Base-by-base conservation (phyloP, 306 rosid genomes). In the Castanospermum australe region DNA sequence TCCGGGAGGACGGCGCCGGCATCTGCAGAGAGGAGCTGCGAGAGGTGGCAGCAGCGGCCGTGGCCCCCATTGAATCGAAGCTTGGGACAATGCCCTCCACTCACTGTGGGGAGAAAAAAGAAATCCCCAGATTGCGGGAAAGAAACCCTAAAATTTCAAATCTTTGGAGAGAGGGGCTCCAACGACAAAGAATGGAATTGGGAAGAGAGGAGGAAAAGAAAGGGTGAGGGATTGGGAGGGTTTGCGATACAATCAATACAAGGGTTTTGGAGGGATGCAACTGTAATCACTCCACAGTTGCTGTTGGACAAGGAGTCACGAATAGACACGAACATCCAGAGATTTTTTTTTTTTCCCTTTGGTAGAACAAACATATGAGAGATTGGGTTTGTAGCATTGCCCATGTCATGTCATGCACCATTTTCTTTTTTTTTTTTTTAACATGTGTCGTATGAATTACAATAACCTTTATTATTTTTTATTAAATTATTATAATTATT, bases 11-110 rank as follows among this genome's bases (percentile, higher is more conserved):
- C 1, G 73, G 66, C 39, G 73, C 60, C 39, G 76, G 67, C 75
- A 86, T 73, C 80, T 86, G 30, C 73, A 84, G 67, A 57, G 92
- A 66, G 64, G 79, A 84, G 60, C 88, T 85, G 36, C 91, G 90
- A 61, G 76, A 63, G 28, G 88, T 25, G 65, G 83, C 56, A 11
- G 47, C 78, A 30, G 44, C 48, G 63, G 86, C 87, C 78, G 91
- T 42, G 67, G 88, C 81, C 88, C 88, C 96, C 91, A 88, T 91
- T 52, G 68, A 77, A 82, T 54, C 67, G 66, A 41, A 38, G 81
- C 79, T 82, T 67, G n/a, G n/a, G n/a, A n/a, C n/a, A n/a, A n/a
- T n/a, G n/a, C n/a, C n/a, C 65, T 44, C 39, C 62, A 15, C 57
- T 15, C 47, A 12, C 54, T 15, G 24, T 42, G 7, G 6, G 20